Percentiles rank a stretch among this genome's conserved stretches.
Evolutionary conservation across 495 filamentous ascomycete species (phyloP).

Genomic region (Wilcoxina mikolae): DNA sequence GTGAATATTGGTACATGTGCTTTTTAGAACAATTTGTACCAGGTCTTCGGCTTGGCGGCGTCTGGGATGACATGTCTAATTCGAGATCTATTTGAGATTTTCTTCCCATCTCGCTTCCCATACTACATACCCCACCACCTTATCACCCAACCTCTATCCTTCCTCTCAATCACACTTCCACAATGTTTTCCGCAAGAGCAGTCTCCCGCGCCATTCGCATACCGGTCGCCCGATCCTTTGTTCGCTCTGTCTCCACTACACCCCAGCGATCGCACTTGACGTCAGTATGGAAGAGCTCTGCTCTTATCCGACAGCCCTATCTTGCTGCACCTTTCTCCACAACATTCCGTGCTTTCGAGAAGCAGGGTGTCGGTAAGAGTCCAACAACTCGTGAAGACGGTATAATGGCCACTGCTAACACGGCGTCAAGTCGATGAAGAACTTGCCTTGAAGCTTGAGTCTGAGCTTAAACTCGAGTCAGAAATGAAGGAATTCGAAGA

Average conservation of each 20-base stretch:
- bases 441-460: conserved; percentile 61
- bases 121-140: not conserved
- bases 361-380: conserved; percentile 32
- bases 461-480: conserved; percentile 55
- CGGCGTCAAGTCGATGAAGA: conserved; percentile 44
- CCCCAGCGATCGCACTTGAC: conserved; percentile 7
- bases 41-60: too few species aligned
- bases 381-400: not conserved
- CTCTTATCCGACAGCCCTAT: conserved; percentile 1
- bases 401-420: not conserved
- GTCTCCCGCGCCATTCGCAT: conserved; percentile 12
- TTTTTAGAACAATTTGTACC: too few species aligned
- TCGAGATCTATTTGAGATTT: not conserved
- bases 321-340: conserved; percentile 21
- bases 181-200: conserved; percentile 21
- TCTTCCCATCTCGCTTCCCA: not conserved
- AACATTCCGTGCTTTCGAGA: conserved; percentile 10
- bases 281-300: conserved; percentile 1
- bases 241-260: conserved; percentile 10
- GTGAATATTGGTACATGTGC: too few species aligned
- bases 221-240: conserved; percentile 8
- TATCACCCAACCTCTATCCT: not conserved
- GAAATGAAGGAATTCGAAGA: conserved; percentile 41
- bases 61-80: too few species aligned
- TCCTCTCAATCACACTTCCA: not conserved